Evolutionary conservation across 257 asterid genomes (phyloP).

Genomic region (Gentiana macrophylla): DNA sequence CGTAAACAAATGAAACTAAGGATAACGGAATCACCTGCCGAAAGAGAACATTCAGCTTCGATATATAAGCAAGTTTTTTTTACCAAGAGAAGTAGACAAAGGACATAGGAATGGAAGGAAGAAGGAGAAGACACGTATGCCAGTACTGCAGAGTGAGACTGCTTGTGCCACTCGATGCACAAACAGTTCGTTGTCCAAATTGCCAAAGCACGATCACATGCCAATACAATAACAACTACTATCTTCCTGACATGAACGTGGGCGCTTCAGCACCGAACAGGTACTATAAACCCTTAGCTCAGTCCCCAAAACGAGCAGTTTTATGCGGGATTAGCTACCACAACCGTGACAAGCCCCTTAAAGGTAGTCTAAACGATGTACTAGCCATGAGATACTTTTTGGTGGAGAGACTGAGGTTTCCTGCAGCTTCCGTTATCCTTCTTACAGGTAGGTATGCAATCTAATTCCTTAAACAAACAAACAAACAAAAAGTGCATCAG

Average conservation of each 20-base stretch:
- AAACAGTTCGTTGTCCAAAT: slow-evolving; percentile 29
- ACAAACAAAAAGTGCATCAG: neutral
- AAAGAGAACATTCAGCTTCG: neutral
- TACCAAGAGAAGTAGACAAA: neutral
- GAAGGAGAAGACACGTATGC: slow-evolving; percentile 32
- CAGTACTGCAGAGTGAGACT: slow-evolving; percentile 33
- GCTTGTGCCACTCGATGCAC: slow-evolving; percentile 30
- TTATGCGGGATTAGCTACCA: slow-evolving; percentile 58
- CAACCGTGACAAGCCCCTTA: slow-evolving; percentile 36
- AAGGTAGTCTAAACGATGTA: slow-evolving; percentile 58
- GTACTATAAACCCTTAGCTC: slow-evolving; percentile 15
- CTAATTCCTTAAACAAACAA: neutral
- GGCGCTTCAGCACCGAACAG: slow-evolving; percentile 5
- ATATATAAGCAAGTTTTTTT: neutral
- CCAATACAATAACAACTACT: slow-evolving; percentile 8
- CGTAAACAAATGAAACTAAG: neutral
- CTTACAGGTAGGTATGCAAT: slow-evolving; percentile 64
- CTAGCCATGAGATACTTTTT: slow-evolving; percentile 36
- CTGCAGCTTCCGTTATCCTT: slow-evolving; percentile 40
- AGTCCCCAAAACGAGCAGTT: slow-evolving; percentile 52
- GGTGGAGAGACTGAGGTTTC: slow-evolving; percentile 44
- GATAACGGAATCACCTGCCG: slow-evolving; percentile 2
- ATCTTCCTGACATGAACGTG: slow-evolving; percentile 12
- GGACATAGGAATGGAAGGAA: slow-evolving; percentile 26
- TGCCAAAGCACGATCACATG: slow-evolving; percentile 23